Percentiles rank a stretch among this genome's conserved stretches.
phyloP scores from a whole-genome alignment of 495 filamentous ascomycete genomes.

The Aspergillus indologenus region DNA sequence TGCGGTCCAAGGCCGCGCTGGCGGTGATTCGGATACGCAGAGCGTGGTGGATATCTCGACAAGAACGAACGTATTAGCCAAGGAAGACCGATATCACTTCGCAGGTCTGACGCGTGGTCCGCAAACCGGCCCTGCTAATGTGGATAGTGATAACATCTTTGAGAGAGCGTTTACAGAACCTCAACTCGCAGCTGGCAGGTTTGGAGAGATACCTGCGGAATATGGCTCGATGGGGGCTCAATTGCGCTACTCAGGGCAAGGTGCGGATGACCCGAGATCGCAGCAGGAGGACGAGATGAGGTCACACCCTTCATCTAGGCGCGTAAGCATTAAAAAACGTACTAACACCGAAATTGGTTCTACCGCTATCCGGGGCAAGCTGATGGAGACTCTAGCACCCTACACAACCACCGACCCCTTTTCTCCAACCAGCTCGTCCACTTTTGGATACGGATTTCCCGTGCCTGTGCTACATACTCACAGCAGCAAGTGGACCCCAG shows the following conservation, averaged over 20 bases:
- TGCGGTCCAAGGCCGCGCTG: conserved; percentile 75
- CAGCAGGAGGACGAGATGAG: conserved; percentile 32
- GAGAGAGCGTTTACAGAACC: conserved; percentile 65
- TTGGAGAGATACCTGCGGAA: conserved; percentile 21
- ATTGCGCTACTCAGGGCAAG: conserved; percentile 29
- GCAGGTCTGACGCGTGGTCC: conserved; percentile 52
- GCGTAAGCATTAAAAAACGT: conserved; percentile 70
- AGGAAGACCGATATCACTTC: conserved; percentile 44
- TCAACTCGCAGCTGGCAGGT: conserved; percentile 17
- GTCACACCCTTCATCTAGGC: conserved; percentile 49
- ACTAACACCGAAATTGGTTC: conserved; percentile 80
- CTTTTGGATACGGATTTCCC: conserved; percentile 38
- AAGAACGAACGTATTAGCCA: conserved; percentile 68
- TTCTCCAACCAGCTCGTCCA: conserved; percentile 40
- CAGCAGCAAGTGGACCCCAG: conserved; percentile 83
- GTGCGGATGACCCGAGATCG: conserved; percentile 33
- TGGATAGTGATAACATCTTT: conserved; percentile 72
- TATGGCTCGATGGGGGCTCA: conserved; percentile 15
- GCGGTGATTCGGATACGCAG: conserved; percentile 82
- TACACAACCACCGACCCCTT: conserved; percentile 56
- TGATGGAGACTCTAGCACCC: conserved; percentile 85
- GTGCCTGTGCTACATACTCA: conserved; percentile 68
- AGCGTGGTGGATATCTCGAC: conserved; percentile 86
- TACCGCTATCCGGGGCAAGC: conserved; percentile 70
- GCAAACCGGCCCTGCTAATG: conserved; percentile 69